These are phyloP conservation scores for Phytophthora pinifolia DNA, from an alignment of 352 stramenopile genomes.

Conservation along the genomic window DNA sequence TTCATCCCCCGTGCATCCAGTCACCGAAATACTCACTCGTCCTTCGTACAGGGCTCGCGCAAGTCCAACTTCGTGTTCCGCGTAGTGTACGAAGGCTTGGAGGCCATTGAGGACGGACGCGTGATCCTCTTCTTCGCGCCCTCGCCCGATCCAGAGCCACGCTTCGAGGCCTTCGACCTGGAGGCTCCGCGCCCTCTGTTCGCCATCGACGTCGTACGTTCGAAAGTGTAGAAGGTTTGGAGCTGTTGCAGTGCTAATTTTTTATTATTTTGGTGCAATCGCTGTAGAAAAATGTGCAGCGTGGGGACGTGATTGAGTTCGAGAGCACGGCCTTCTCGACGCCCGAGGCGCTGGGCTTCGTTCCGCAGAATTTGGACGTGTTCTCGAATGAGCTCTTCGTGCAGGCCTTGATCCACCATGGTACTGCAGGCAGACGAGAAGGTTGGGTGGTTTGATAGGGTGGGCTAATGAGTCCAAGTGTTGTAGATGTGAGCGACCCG, in stretches of 20 bases:
- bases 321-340: constrained; percentile 62
- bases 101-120: constrained; percentile 42
- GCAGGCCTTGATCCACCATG: constrained; percentile 65
- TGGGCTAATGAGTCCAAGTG: no score
- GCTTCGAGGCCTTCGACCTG: constrained; percentile 60
- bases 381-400: constrained; percentile 54
- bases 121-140: constrained; percentile 71
- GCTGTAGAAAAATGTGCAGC: constrained; percentile 42
- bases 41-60: constrained; percentile 35
- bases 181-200: constrained; percentile 62
- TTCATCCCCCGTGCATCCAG: neutral
- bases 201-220: constrained; percentile 59
- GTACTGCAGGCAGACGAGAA: constrained; percentile 19
- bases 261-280: constrained; percentile 4
- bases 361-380: constrained; percentile 49
- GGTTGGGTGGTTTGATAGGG: neutral
- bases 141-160: constrained; percentile 37
- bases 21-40: constrained; percentile 2
- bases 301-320: constrained; percentile 62
- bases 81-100: constrained; percentile 42
- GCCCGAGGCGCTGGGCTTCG: constrained; percentile 59
- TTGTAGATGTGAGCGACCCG: constrained; percentile 59
- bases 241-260: constrained; percentile 2
- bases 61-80: constrained; percentile 55
- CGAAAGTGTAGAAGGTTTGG: neutral